Percentiles rank a stretch among this genome's conserved stretches.
phyloP scores from a whole-genome alignment of 257 asterid species.

The Fraxinus americana region DNA sequence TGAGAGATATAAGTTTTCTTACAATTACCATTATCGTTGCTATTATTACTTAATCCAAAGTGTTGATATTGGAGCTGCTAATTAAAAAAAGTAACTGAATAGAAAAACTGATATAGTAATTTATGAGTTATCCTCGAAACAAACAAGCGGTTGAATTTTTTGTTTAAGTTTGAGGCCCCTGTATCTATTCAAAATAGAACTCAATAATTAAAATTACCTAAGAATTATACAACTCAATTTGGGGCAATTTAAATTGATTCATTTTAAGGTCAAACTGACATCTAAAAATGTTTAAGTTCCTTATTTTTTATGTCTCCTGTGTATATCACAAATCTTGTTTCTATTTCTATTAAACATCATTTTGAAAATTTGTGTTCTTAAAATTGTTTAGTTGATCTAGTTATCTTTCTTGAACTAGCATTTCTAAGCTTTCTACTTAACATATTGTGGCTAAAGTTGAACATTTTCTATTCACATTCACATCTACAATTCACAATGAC shows the following conservation, averaged over 20 bases:
- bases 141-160: neutral
- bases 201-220: neutral
- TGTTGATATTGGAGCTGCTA: neutral
- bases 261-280: too few species aligned
- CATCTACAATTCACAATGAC: too few species aligned
- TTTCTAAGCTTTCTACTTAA: neutral
- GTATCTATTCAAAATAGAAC: too few species aligned
- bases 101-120: neutral
- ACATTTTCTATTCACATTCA: neutral
- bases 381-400: neutral
- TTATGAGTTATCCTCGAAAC: neutral
- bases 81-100: neutral
- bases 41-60: too few species aligned
- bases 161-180: neutral
- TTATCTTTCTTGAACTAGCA: neutral
- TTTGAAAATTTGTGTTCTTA: neutral
- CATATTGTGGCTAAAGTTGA: conserved; percentile 11
- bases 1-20: neutral
- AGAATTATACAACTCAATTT: too few species aligned
- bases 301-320: neutral
- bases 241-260: neutral
- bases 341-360: neutral
- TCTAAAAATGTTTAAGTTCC: too few species aligned
- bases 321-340: too few species aligned
- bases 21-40: neutral